phyloP scores from a whole-genome alignment of 305 asterid species.

The Fraxinus velutina region DNA sequence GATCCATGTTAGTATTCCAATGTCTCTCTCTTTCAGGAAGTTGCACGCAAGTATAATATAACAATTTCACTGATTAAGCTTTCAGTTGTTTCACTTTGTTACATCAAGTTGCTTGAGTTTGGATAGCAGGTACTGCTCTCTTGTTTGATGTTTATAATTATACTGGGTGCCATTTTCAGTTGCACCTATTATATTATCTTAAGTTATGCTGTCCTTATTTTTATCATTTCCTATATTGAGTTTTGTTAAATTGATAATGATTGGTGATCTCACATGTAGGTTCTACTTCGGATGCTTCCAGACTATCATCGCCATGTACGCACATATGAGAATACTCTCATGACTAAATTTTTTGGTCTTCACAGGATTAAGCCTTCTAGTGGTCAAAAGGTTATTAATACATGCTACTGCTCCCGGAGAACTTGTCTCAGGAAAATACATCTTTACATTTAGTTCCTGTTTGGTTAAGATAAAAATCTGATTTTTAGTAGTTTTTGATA shows the following conservation, averaged over 20 bases:
- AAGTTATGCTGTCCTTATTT: neutral
- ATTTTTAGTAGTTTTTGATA: neutral
- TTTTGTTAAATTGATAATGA: conserved; percentile 22
- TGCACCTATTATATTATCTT: neutral
- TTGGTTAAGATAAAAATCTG: neutral
- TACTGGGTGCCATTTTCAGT: conserved; percentile 2
- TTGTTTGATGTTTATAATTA: neutral
- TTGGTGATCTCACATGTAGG: conserved; percentile 44
- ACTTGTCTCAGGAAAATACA: neutral
- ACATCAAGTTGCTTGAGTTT: neutral
- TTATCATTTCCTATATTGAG: neutral
- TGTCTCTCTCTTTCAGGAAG: neutral
- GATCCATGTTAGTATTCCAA: neutral
- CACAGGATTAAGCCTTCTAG: conserved; percentile 93
- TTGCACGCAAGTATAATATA: neutral
- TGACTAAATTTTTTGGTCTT: conserved; percentile 96
- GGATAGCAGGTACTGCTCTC: neutral
- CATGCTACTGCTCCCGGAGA: conserved; percentile 7
- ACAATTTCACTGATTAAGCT: neutral
- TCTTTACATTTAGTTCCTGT: neutral
- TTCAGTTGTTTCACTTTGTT: neutral
- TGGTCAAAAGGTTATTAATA: conserved; percentile 78
- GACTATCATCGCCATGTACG: conserved; percentile 78
- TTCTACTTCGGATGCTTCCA: conserved; percentile 93
- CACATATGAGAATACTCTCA: conserved; percentile 77